phyloP scores from a whole-genome alignment of 78 protist species.

The Pelomyxa schiedti region DNA sequence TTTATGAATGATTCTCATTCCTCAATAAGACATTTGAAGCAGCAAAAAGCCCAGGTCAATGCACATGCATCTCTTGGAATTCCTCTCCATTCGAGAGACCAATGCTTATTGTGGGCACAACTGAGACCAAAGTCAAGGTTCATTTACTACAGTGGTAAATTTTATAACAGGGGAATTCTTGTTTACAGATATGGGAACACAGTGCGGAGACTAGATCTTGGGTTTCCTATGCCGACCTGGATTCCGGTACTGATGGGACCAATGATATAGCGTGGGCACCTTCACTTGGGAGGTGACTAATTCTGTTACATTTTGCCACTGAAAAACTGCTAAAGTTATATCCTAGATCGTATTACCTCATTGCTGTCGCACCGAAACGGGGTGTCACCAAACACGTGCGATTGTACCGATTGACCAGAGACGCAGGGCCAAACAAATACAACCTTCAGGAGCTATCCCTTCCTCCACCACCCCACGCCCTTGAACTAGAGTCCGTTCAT shows the following conservation, averaged over 20 bases:
- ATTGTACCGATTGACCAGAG: conserved; percentile 5
- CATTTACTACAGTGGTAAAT: conserved; percentile 15
- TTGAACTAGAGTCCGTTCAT: neutral
- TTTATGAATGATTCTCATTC: neutral
- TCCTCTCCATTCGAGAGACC: conserved; percentile 38
- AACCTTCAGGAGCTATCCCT: conserved; percentile 5
- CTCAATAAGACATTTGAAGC: conserved; percentile 30
- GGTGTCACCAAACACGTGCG: conserved; percentile 38
- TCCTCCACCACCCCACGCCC: neutral
- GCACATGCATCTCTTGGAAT: conserved; percentile 71
- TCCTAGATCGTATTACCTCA: conserved; percentile 38
- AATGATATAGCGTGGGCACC: conserved; percentile 70
- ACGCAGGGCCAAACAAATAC: conserved; percentile 19
- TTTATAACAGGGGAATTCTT: conserved; percentile 6
- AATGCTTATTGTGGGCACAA: conserved; percentile 58
- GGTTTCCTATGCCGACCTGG: too few relatives aligned
- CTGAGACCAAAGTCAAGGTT: conserved; percentile 41
- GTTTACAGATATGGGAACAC: neutral
- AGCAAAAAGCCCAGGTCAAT: conserved; percentile 24
- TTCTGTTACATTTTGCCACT: too few relatives aligned
- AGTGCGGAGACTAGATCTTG: neutral
- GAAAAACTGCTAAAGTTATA: too few relatives aligned
- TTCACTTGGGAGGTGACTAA: conserved; percentile 53
- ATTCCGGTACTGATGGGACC: conserved; percentile 18
- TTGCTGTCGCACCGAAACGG: conserved; percentile 69